Evolutionary conservation across 2,329 filamentous ascomycete genomes (phyloP).

Genomic region (Scorias spongiosa): DNA sequence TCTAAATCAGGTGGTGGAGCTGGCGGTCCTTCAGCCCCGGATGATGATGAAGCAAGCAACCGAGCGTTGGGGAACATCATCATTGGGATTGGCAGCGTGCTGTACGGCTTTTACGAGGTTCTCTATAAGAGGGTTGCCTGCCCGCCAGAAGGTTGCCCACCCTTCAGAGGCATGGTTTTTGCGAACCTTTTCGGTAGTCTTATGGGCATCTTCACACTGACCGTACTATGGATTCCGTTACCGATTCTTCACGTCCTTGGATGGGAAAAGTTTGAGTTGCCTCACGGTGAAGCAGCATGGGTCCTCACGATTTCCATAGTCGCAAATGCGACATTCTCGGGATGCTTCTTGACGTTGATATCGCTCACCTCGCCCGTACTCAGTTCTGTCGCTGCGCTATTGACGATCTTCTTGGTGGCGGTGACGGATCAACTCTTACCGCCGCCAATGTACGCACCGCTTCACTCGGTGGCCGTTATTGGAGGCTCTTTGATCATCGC

Average conservation of each 20-base stretch:
- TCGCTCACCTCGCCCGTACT: constrained; percentile 84
- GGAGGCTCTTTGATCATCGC: constrained; percentile 80
- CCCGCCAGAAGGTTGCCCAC: constrained; percentile 72
- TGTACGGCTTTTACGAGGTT: constrained; percentile 96
- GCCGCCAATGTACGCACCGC: constrained; percentile 47
- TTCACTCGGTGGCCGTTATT: constrained; percentile 58
- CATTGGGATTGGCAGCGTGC: constrained; percentile 76
- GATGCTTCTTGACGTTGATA: constrained; percentile 84
- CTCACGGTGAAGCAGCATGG: constrained; percentile 60
- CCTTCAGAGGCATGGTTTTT: constrained; percentile 87
- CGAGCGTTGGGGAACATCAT: constrained; percentile 75
- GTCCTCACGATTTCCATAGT: constrained; percentile 68
- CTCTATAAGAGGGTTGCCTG: constrained; percentile 89
- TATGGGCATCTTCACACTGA: constrained; percentile 73
- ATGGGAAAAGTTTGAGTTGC: constrained; percentile 70
- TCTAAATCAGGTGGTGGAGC: constrained; percentile 40
- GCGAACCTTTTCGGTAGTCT: constrained; percentile 82
- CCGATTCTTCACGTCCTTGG: constrained; percentile 68
- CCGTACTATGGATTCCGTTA: constrained; percentile 81
- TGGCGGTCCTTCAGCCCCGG: constrained; percentile 29
- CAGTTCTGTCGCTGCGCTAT: constrained; percentile 67
- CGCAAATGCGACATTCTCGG: constrained; percentile 83
- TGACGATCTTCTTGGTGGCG: constrained; percentile 95
- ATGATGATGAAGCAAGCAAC: constrained; percentile 42
- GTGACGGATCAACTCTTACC: constrained; percentile 79